Conservation (phyloP, 179 eudicot genomes). For the Beta corolliflora region DNA sequence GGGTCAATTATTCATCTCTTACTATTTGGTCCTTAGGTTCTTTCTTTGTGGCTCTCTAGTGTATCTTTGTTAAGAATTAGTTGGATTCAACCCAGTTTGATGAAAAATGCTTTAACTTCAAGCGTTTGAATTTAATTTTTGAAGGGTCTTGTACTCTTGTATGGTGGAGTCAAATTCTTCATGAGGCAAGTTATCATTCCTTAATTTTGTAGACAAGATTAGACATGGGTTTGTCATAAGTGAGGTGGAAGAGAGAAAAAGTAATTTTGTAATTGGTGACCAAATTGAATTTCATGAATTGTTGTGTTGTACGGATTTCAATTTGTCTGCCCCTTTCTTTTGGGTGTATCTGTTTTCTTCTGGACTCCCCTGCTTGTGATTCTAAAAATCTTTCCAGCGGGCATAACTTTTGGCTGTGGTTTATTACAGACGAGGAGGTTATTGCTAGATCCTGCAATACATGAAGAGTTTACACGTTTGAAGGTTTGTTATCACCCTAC, state of each 20-base stretch:
- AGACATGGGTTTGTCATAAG: no score
- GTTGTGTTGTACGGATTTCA: not conserved
- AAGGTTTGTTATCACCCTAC: constrained; percentile 53
- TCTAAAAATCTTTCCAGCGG: not conserved
- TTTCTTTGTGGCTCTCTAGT: not conserved
- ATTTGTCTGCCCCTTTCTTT: not conserved
- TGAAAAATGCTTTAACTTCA: not conserved
- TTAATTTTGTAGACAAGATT: no score
- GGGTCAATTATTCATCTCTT: not conserved
- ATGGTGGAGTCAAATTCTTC: no score
- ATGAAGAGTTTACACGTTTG: constrained; percentile 91
- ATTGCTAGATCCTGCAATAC: constrained; percentile 96
- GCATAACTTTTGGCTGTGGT: constrained; percentile 14
- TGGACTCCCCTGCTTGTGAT: not conserved
- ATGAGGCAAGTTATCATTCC: no score
- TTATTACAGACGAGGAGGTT: constrained; percentile 76
- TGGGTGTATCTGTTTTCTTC: not conserved
- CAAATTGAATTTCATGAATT: not conserved
- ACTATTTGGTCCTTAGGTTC: not conserved
- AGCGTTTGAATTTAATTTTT: not conserved
- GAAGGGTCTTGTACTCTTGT: not conserved
- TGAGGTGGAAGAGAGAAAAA: no score
- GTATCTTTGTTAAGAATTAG: not conserved
- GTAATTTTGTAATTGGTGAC: no score
- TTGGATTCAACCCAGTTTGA: not conserved